These are phyloP conservation scores for Chaetomiaceae sp. DNA, from an alignment of 2,329 filamentous ascomycete species.

Conservation along the genomic window DNA sequence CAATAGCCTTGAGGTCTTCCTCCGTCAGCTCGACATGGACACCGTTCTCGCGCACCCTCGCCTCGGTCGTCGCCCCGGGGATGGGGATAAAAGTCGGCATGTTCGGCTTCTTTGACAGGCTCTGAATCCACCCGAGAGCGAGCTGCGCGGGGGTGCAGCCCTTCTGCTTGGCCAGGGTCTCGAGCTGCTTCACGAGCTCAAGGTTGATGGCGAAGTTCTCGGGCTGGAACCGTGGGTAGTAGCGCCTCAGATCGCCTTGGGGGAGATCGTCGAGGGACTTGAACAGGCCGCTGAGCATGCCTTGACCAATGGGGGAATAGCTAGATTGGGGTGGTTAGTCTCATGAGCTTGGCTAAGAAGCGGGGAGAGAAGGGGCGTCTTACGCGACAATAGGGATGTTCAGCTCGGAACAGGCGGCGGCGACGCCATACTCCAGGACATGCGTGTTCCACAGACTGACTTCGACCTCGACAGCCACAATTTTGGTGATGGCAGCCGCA, in stretches of 20 bases:
- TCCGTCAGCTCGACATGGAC: constrained; percentile 42
- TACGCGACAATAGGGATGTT: constrained; percentile 59
- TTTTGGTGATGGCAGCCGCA: constrained; percentile 31
- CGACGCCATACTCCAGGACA: constrained; percentile 31
- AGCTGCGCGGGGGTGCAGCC: constrained; percentile 55
- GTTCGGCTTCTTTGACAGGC: constrained; percentile 30
- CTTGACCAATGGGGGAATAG: constrained; percentile 40
- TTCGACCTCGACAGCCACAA: constrained; percentile 40
- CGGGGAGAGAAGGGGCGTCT: neutral
- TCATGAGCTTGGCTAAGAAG: neutral
- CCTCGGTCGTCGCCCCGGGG: constrained; percentile 53
- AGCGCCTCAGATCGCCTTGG: constrained; percentile 39
- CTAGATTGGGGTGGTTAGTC: no score
- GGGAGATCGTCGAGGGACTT: constrained; percentile 49
- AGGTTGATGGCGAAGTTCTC: constrained; percentile 59
- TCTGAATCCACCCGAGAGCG: constrained; percentile 55
- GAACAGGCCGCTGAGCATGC: constrained; percentile 47
- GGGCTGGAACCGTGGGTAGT: constrained; percentile 52
- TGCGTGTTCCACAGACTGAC: constrained; percentile 30
- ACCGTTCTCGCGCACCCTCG: constrained; percentile 54
- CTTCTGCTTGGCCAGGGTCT: constrained; percentile 53
- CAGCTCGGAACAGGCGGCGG: constrained; percentile 49
- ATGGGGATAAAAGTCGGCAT: constrained; percentile 57
- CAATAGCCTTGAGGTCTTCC: constrained; percentile 45
- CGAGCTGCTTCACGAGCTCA: constrained; percentile 50